Conservation (phyloP, 2,329 filamentous ascomycete genomes). For the Plenodomus biglobosus region DNA sequence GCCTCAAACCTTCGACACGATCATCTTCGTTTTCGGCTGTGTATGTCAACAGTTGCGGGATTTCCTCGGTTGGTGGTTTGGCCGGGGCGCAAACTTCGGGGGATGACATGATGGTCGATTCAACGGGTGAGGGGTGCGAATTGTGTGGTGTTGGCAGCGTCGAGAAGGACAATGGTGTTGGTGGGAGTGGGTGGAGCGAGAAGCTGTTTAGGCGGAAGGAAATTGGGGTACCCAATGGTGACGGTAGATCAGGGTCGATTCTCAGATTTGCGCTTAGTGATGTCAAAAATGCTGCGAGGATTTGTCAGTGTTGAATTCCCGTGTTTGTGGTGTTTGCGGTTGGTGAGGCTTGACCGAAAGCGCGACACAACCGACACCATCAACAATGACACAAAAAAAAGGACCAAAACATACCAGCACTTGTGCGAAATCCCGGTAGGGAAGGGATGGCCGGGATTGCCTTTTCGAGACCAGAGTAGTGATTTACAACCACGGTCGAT, state of each 20-base stretch:
- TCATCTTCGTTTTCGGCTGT: constrained; percentile 55
- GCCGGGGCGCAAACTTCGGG: constrained; percentile 27
- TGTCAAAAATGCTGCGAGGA: constrained; percentile 71
- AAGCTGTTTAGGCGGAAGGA: constrained; percentile 48
- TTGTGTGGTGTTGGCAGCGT: constrained; percentile 44
- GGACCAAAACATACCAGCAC: constrained; percentile 39
- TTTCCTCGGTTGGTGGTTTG: constrained; percentile 25
- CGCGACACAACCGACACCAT: constrained; percentile 19
- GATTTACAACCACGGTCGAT: constrained; percentile 36
- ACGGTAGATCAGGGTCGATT: constrained; percentile 60
- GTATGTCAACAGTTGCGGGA: constrained; percentile 65
- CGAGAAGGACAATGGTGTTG: constrained; percentile 49
- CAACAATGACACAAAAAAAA: constrained; percentile 16
- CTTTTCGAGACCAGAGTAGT: constrained; percentile 39
- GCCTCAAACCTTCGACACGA: constrained; percentile 66
- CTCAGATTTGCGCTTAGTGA: constrained; percentile 80
- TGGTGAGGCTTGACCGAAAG: constrained; percentile 5
- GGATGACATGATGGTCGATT: constrained; percentile 42
- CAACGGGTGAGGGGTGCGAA: constrained; percentile 41
- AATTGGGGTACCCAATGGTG: constrained; percentile 67
- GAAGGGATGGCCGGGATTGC: constrained; percentile 41
- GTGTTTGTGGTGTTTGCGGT: neutral
- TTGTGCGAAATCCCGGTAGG: constrained; percentile 44
- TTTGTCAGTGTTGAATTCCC: constrained; percentile 12
- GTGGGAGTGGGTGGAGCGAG: constrained; percentile 59